Evolutionary conservation across 129 eudicot genomes (phyloP).

Genomic region (Daucus carota): DH1_v3.0 NC_030383.2:63094501-63095000

Average conservation of each 20-base stretch:
- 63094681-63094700: constrained; percentile 47
- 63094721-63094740: neutral
- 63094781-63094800: too few species aligned
- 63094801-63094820: too few species aligned
- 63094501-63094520: constrained; percentile 54
- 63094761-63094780: neutral
- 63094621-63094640: constrained; percentile 42
- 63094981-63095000: constrained; percentile 59
- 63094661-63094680: constrained; percentile 27
- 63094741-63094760: neutral
- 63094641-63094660: constrained; percentile 46
- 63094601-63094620: constrained; percentile 39
- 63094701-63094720: constrained; percentile 37
- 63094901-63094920: constrained; percentile 7
- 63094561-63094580: constrained; percentile 26
- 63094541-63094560: constrained; percentile 65
- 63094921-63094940: constrained; percentile 36
- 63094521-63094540: constrained; percentile 45
- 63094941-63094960: constrained; percentile 55
- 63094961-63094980: constrained; percentile 35
- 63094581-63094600: constrained; percentile 27
- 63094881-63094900: neutral
- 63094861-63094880: neutral
- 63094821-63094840: neutral
- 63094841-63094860: neutral